Conservation (phyloP, 495 filamentous ascomycete genomes). For the Coniosporium apollinis region DNA sequence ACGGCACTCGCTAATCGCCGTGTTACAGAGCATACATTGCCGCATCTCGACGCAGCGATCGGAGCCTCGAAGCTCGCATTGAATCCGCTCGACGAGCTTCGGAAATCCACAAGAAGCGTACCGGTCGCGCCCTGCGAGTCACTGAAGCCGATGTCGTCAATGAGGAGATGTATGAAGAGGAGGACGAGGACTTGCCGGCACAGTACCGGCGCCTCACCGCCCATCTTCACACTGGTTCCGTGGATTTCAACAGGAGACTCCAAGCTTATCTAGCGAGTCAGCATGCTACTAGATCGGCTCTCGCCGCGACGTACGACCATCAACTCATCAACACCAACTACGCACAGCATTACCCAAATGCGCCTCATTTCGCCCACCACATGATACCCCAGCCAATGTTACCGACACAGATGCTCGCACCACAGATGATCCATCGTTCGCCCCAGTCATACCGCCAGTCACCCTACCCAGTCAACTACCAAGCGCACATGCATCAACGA, state of each 20-base stretch:
- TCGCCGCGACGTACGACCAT: conserved; percentile 28
- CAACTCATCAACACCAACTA: conserved; percentile 19
- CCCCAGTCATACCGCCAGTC: conserved; percentile 17
- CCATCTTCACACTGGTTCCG: conserved; percentile 34
- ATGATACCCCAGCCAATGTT: conserved; percentile 6
- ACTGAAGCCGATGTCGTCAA: conserved; percentile 77
- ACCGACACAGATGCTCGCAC: conserved; percentile 20
- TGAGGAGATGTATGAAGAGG: conserved; percentile 96
- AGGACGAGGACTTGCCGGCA: conserved; percentile 48
- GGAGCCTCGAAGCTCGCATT: conserved; percentile 74
- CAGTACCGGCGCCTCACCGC: conserved; percentile 37
- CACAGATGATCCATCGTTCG: conserved; percentile 23
- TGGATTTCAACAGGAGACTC: conserved; percentile 40
- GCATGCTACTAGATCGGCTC: conserved; percentile 36
- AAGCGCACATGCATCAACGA: conserved; percentile 20
- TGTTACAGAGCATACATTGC: conserved; percentile 73
- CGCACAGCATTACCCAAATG: conserved; percentile 26
- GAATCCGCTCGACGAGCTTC: conserved; percentile 81
- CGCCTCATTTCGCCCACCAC: conserved; percentile 18
- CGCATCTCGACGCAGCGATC: conserved; percentile 78
- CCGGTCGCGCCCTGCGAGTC: conserved; percentile 68
- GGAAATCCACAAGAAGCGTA: conserved; percentile 76
- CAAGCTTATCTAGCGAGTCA: conserved; percentile 43
- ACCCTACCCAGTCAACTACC: conserved; percentile 22
- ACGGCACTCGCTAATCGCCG: too few relatives aligned